Evolutionary conservation across 768 basidiomycete species (phyloP), one percentile per base, ranked within the genome.

Genomic region (Boletus sp.): DNA sequence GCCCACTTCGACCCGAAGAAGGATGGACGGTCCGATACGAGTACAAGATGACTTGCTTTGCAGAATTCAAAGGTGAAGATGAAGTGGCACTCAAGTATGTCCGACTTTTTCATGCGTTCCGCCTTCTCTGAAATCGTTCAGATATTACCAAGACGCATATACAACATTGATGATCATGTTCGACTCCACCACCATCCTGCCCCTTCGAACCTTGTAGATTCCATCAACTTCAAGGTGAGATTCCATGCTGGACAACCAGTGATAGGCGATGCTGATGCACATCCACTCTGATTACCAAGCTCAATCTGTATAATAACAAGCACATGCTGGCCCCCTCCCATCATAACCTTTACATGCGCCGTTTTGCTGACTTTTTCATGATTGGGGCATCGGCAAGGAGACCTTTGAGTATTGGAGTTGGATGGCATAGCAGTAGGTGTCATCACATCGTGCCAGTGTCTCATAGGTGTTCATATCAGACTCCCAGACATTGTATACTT

Each of bases 321-420:
- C 85, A 91, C 46, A 76, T 87, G 0, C 81, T 91, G 7, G 89
- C 93, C 0, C 74, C 97, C 2, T 84, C 86, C 0, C 88, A 94
- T 60, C 88, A 98, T 70, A 89, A 86, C 57, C 82, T 84, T 11
- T 97, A 99, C 67, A 81, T 96, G 58, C 84, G 86, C 35, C 84
- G 84, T 58, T 96, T 97, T 62, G 82, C 87, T 5, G 92, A 94
- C 64, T 84, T 99, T 62, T 90, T 90, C 77, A 89, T 18, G 87
- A 89, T 1, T 98, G 97, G 96, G 92, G 92, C 9, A 98, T 98
- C 54, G 95, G 94, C 15, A 93, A 95, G 64, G 92, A 94, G 66
- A 97, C 92, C 0, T 98, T 92, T 62, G 97, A 98, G 69, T 98
- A 88, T 68, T 98, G 96, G 96, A 91, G 90, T 61, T 99, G 95